Percentiles rank a stretch among this genome's conserved stretches.
These are phyloP conservation scores for Melastoma candidum DNA, from an alignment of 441 rosid species.

Conservation along the genomic window DNA sequence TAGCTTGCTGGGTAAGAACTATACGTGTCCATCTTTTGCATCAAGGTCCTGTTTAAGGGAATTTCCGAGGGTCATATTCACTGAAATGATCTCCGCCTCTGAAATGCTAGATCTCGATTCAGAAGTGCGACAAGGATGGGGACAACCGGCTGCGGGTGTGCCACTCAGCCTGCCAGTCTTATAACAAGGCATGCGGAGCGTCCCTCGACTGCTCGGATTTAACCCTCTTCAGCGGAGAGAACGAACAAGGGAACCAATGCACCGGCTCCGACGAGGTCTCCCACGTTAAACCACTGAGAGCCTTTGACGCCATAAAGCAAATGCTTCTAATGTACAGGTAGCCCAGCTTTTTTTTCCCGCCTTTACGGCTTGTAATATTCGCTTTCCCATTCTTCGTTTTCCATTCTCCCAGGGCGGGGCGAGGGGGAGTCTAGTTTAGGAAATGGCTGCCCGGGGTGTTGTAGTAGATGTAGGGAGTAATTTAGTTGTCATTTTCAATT, in stretches of 20 bases:
- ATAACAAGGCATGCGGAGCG: constrained; percentile 90
- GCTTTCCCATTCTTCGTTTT: no score
- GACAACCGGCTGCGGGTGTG: constrained; percentile 94
- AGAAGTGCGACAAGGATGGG: constrained; percentile 87
- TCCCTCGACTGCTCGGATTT: constrained; percentile 93
- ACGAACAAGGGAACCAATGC: constrained; percentile 74
- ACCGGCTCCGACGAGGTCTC: constrained; percentile 66
- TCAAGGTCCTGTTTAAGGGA: no score
- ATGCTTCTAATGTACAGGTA: constrained; percentile 57
- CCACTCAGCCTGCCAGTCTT: constrained; percentile 87
- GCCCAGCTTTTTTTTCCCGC: constrained; percentile 16
- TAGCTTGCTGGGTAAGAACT: constrained; percentile 86
- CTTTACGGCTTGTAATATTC: neutral
- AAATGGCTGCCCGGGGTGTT: constrained; percentile 27
- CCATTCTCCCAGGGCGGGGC: no score
- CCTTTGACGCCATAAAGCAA: constrained; percentile 30
- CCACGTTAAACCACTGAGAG: constrained; percentile 16
- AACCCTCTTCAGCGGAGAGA: constrained; percentile 82
- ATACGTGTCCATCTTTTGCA: neutral
- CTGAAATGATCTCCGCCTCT: neutral
- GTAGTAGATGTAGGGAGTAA: constrained; percentile 21
- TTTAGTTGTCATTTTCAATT: constrained; percentile 10
- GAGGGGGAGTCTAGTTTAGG: constrained; percentile 18
- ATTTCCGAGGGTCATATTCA: neutral
- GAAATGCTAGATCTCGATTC: constrained; percentile 78